Evolutionary conservation across 768 basidiomycete genomes (phyloP).

Genomic region (Dictyophora rubrovolvata): DNA sequence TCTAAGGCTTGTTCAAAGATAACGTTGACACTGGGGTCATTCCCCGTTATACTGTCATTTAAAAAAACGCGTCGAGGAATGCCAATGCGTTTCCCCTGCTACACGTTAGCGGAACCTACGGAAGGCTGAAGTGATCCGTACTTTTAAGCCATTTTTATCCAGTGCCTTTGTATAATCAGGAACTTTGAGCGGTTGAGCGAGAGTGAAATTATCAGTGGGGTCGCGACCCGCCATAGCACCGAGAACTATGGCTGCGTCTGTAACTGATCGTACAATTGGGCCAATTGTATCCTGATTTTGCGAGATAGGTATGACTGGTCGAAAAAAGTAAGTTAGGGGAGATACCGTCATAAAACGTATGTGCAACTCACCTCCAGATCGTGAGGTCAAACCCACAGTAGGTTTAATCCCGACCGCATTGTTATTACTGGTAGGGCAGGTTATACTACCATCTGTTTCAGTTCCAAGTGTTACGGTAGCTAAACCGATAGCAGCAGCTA

Average conservation of each 20-base stretch:
- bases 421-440: conserved; percentile 30
- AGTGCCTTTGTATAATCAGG: conserved; percentile 15
- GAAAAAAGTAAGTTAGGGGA: neutral
- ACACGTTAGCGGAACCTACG: neutral
- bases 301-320: conserved; percentile 34
- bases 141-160: conserved; percentile 12
- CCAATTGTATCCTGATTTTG: conserved; percentile 32
- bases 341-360: neutral
- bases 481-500: conserved; percentile 32
- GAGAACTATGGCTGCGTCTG: conserved; percentile 30
- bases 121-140: neutral
- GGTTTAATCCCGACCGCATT: conserved; percentile 34
- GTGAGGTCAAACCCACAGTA: conserved; percentile 31
- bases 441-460: conserved; percentile 40
- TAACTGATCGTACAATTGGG: conserved; percentile 26
- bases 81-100: conserved; percentile 39
- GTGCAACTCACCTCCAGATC: conserved; percentile 22
- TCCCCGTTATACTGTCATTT: conserved; percentile 10
- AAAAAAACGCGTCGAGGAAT: conserved; percentile 32
- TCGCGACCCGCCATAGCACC: conserved; percentile 34
- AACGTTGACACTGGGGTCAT: conserved; percentile 23
- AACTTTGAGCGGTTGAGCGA: conserved; percentile 30
- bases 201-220: conserved; percentile 30
- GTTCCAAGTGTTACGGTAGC: conserved; percentile 34
- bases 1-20: conserved; percentile 32